Base-by-base conservation (phyloP, 2,329 filamentous ascomycete species). In the Rhexocercosporidium sp. region DNA sequence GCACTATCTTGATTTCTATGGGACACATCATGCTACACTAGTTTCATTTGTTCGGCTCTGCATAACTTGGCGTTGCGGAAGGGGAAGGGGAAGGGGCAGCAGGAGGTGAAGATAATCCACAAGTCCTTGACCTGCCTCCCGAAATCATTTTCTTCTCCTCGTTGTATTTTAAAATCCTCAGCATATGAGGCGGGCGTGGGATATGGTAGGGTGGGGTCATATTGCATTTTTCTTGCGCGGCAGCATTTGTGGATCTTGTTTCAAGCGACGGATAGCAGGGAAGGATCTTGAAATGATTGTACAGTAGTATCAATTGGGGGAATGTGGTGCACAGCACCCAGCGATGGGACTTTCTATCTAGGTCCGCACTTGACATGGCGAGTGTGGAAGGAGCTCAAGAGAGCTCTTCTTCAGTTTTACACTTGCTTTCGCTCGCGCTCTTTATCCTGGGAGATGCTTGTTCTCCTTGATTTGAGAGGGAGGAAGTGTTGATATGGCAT, bases 1-100 rank as follows among this genome's bases (percentile, higher is more conserved):
- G 47, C 29, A 54, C 25, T 20, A n/a, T 20, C 51, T 20, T 34
- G 27, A 37, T 18, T 34, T 22, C 12, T 16, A 22, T 25, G 3
- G 25, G 6, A 34, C 27, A 34, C 53, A 57, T 57, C 53, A 37
- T 57, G 53, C 53, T 41, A 57, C 31, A 57, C 31, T 39, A 57
- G n/a, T 57, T 57, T 57, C n/a, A 11, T 57, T 57, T 57, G 31
- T 57, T 16, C 53, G 20, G 25, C 31, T 22, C 18, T 39, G 53
- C 31, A 39, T 57, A 20, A 34, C 6, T 7, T 14, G 53, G 53
- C 53, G 53, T 57, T 57, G n/a, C 4, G 31, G n/a, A 39, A 18
- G 14, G 34, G 11, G 8, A 57, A 25, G 18, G 47, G n/a, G n/a
- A n/a, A n/a, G n/a, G n/a, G n/a, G n/a, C n/a, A 12, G 12, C 29